Percentiles rank a stretch among this genome's conserved stretches.
Conservation (phyloP, 2,329 filamentous ascomycete species). For the Cadophora gregata region DNA sequence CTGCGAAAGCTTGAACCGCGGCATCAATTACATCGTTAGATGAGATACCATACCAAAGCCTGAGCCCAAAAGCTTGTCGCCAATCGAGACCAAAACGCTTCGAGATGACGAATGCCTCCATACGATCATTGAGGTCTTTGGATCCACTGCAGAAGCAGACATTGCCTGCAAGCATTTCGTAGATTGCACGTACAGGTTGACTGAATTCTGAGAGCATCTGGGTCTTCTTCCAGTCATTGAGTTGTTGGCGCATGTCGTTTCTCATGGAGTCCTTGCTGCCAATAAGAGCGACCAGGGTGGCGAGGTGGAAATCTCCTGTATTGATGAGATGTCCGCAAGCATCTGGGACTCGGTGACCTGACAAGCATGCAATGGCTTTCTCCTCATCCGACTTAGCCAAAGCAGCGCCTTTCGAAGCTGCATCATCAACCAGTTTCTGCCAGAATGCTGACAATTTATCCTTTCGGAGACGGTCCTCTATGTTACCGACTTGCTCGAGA, state of each 20-base stretch:
- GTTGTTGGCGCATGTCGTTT: constrained; percentile 78
- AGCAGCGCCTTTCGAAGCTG: constrained; percentile 59
- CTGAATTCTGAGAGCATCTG: constrained; percentile 88
- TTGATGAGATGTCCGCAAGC: constrained; percentile 82
- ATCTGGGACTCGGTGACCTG: constrained; percentile 78
- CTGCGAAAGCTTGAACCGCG: constrained; percentile 75
- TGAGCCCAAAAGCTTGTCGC: constrained; percentile 90
- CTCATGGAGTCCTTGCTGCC: constrained; percentile 73
- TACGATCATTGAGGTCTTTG: constrained; percentile 73
- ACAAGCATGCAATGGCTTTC: constrained; percentile 81
- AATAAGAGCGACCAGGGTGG: constrained; percentile 82
- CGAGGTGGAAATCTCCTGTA: constrained; percentile 81
- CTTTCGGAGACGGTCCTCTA: constrained; percentile 54
- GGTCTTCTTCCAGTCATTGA: constrained; percentile 82
- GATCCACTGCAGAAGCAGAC: constrained; percentile 83
- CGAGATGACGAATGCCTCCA: constrained; percentile 80
- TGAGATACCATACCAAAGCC: constrained; percentile 84
- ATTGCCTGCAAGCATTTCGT: constrained; percentile 88
- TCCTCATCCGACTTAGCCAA: constrained; percentile 74
- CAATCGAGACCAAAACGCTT: constrained; percentile 87
- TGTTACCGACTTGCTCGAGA: constrained; percentile 46
- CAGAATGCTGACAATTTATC: constrained; percentile 72
- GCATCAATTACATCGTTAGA: constrained; percentile 71
- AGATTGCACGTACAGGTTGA: constrained; percentile 82
- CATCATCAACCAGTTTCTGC: constrained; percentile 68